A percentile compares a stretch with the other conserved stretches of the same genome.
phyloP scores from a whole-genome alignment of 2,329 filamentous ascomycete species.

The Pseudogymnoascus sp. region DNA sequence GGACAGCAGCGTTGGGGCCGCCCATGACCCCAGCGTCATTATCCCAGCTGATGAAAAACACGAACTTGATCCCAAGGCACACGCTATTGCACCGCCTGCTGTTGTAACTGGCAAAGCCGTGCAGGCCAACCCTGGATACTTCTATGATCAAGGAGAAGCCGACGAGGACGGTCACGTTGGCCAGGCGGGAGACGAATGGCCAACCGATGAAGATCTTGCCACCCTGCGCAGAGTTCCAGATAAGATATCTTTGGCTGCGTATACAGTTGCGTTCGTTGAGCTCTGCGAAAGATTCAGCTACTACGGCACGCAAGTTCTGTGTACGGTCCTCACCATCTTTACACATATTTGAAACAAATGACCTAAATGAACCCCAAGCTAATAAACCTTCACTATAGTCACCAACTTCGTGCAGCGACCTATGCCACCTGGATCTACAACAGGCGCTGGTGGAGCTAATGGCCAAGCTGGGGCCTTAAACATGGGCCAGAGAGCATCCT shows the following conservation, averaged over 20 bases:
- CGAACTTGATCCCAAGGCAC: too few species aligned
- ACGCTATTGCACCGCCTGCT: too few species aligned
- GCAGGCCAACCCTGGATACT: too few species aligned
- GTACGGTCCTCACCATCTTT: constrained; percentile 23
- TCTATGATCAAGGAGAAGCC: too few species aligned
- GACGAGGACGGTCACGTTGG: too few species aligned
- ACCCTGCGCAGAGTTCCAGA: constrained; percentile 58
- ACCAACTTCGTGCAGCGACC: constrained; percentile 55
- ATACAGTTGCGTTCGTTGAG: constrained; percentile 64
- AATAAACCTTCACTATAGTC: constrained; percentile 28
- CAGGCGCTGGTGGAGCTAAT: constrained; percentile 28
- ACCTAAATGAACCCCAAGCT: too few species aligned
- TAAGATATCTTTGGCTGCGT: constrained; percentile 56
- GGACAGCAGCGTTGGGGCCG: too few species aligned
- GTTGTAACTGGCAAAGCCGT: too few species aligned
- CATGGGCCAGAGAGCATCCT: constrained; percentile 46
- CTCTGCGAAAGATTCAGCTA: constrained; percentile 71
- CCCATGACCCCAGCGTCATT: too few species aligned
- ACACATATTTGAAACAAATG: too few species aligned
- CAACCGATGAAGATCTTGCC: constrained; percentile 51
- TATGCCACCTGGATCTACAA: constrained; percentile 37
- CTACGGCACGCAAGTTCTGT: constrained; percentile 53
- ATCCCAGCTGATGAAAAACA: too few species aligned
- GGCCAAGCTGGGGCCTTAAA: constrained; percentile 47
- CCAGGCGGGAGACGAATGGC: background rate